Percentiles rank a stretch among this genome's conserved stretches.
phyloP scores from a whole-genome alignment of 2,329 filamentous ascomycete genomes.

The Beauveria australis region DNA sequence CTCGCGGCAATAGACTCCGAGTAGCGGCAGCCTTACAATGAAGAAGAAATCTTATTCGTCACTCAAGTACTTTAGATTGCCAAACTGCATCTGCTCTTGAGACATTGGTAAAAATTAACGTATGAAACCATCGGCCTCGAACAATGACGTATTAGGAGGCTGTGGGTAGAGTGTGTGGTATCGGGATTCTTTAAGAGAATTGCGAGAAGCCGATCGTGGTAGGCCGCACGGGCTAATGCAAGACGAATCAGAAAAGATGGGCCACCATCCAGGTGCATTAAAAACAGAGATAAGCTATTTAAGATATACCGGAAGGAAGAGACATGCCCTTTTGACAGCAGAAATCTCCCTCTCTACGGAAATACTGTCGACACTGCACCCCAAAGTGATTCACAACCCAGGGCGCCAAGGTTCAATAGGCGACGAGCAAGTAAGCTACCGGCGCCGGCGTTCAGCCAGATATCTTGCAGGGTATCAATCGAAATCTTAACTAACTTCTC shows the following conservation, averaged over 20 bases:
- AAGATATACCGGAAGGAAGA: too few relatives aligned
- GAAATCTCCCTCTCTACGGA: too few relatives aligned
- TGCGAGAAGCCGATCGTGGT: too few relatives aligned
- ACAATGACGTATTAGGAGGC: not conserved
- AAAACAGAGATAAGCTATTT: too few relatives aligned
- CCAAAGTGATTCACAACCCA: too few relatives aligned
- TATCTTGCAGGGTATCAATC: not conserved
- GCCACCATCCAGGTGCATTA: too few relatives aligned
- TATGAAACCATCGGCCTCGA: not conserved
- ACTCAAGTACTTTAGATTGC: not conserved
- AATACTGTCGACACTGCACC: too few relatives aligned
- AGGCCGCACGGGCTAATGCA: too few relatives aligned
- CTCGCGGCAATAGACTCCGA: not conserved
- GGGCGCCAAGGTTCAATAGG: not conserved
- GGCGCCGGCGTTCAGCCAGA: not conserved
- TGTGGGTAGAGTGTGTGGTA: not conserved
- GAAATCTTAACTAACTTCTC: not conserved
- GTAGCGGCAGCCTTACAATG: too few relatives aligned
- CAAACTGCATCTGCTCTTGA: not conserved
- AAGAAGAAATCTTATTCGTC: not conserved
- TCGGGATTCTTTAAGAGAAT: too few relatives aligned
- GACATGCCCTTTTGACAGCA: too few relatives aligned
- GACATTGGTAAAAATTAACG: not conserved
- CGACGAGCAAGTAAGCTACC: not conserved
- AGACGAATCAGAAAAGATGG: too few relatives aligned